Conservation (phyloP, 2,329 filamentous ascomycete genomes). For the Septoria petroselini region DNA sequence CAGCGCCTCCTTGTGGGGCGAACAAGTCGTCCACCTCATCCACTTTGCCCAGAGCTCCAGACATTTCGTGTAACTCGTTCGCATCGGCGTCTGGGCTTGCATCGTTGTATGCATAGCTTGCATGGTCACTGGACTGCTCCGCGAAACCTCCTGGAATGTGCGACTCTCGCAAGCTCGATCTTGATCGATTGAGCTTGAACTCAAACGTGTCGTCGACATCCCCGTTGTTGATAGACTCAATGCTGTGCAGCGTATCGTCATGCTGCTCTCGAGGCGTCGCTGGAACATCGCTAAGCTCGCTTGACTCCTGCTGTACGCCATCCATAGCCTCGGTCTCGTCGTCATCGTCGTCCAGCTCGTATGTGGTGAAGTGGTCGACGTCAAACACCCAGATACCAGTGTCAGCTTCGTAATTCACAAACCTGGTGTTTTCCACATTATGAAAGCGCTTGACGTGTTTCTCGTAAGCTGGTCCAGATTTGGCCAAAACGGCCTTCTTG, state of each 20-base stretch:
- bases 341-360: conserved; percentile 72
- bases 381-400: conserved; percentile 87
- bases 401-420: conserved; percentile 72
- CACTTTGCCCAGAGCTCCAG: conserved; percentile 25
- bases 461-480: conserved; percentile 63
- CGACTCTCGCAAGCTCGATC: conserved; percentile 29
- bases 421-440: conserved; percentile 75
- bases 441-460: conserved; percentile 82
- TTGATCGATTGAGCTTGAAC: conserved; percentile 51
- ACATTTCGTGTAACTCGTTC: conserved; percentile 44
- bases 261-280: conserved; percentile 24
- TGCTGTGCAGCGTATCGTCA: conserved; percentile 32
- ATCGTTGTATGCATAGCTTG: conserved; percentile 54
- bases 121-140: conserved; percentile 36
- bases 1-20: conserved; percentile 31
- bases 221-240: conserved; percentile 23
- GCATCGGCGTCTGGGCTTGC: conserved; percentile 35
- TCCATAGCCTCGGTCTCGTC: conserved; percentile 56
- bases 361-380: conserved; percentile 96
- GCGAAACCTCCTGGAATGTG: conserved; percentile 78
- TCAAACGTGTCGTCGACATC: conserved; percentile 53
- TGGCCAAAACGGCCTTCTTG: conserved; percentile 52
- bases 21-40: conserved; percentile 28
- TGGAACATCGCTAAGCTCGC: conserved; percentile 39
- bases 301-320: conserved; percentile 54